phyloP scores from a whole-genome alignment of 345 rosid genomes.

The Eucalyptus polybractea region DNA sequence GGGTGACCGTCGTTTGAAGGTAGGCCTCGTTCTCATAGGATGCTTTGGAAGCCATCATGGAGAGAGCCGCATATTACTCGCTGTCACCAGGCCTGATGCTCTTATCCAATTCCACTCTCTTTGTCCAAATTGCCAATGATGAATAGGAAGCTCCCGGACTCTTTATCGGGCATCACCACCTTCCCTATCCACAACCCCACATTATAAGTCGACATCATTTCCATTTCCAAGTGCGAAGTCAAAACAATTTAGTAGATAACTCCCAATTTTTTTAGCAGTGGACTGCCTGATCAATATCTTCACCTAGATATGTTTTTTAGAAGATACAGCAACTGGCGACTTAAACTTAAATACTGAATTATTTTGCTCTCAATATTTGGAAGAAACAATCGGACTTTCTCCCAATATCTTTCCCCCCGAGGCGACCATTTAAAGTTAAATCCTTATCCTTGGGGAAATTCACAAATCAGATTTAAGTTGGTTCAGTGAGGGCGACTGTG shows the following conservation, averaged over 20 bases:
- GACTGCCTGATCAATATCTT: background rate
- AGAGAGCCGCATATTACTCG: conserved; percentile 29
- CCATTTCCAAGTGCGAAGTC: background rate
- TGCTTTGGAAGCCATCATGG: conserved; percentile 61
- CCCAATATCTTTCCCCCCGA: too few relatives aligned
- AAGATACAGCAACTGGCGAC: background rate
- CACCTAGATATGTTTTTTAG: background rate
- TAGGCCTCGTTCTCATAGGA: conserved; percentile 54
- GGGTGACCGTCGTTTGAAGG: conserved; percentile 12
- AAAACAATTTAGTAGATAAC: background rate
- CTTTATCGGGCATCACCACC: conserved; percentile 21
- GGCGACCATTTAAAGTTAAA: too few relatives aligned
- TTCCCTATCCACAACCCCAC: conserved; percentile 11
- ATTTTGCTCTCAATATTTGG: too few relatives aligned
- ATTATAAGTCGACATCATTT: background rate
- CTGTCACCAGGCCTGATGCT: conserved; percentile 23
- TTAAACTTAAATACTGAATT: background rate
- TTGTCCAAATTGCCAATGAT: conserved; percentile 27
- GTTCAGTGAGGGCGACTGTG: too few relatives aligned
- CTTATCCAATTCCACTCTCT: conserved; percentile 29
- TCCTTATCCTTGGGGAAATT: too few relatives aligned
- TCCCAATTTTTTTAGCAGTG: background rate
- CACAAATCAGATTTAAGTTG: too few relatives aligned
- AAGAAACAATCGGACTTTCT: too few relatives aligned
- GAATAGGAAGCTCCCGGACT: conserved; percentile 27